phyloP scores from a whole-genome alignment of 176 grass and related monocot species.

The Lolium multiflorum region DNA sequence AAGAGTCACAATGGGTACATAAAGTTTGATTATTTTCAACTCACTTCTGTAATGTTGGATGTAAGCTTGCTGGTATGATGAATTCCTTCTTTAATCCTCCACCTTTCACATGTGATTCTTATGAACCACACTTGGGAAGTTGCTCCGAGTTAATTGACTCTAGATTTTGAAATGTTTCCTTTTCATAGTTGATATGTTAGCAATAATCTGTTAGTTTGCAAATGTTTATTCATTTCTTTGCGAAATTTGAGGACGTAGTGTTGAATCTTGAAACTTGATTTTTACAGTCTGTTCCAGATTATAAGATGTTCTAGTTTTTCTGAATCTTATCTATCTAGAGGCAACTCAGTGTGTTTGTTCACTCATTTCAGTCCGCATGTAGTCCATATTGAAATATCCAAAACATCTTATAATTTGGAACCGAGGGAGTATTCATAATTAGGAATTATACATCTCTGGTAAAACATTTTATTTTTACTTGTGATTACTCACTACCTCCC shows the following conservation, averaged over 20 bases:
- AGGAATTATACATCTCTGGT: neutral
- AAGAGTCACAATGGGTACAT: neutral
- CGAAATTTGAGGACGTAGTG: neutral
- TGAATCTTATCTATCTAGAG: no score
- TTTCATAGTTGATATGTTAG: slow-evolving; percentile 29
- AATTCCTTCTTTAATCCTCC: slow-evolving; percentile 8
- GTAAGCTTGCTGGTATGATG: slow-evolving; percentile 33
- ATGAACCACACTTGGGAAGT: slow-evolving; percentile 23
- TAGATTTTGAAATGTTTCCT: neutral
- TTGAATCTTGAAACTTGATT: slow-evolving; percentile 10
- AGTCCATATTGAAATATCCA: no score
- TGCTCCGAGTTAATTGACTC: slow-evolving; percentile 13
- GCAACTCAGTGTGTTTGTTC: no score
- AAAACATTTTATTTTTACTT: neutral
- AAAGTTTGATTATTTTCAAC: neutral
- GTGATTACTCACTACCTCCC: neutral
- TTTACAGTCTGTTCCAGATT: no score
- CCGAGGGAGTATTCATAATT: neutral
- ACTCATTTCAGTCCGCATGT: no score
- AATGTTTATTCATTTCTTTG: neutral
- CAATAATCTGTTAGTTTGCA: neutral
- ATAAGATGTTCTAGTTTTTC: no score
- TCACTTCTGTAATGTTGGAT: slow-evolving; percentile 10
- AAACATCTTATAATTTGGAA: no score
- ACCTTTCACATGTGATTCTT: slow-evolving; percentile 25